Conservation (phyloP, 2,329 filamentous ascomycete species). For the Hansfordia pulvinata region DNA sequence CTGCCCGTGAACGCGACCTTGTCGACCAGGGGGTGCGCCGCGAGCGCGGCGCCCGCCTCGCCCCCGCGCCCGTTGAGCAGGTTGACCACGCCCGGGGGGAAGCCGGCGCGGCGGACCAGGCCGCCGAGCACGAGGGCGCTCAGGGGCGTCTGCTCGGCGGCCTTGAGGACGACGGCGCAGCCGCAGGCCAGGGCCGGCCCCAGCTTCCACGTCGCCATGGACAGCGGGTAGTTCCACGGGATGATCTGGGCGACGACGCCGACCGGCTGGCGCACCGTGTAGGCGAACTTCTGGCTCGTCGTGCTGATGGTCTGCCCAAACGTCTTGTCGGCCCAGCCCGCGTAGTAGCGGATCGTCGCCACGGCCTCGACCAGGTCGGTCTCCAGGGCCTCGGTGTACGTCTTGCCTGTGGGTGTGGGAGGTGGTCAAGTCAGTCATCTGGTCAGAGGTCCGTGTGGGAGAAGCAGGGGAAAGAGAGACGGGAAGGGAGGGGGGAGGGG, state of each 20-base stretch:
- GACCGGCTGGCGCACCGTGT: constrained; percentile 50
- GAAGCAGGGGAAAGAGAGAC: too few species aligned
- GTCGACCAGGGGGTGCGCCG: background rate
- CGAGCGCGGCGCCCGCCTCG: background rate
- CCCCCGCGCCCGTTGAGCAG: constrained; percentile 1
- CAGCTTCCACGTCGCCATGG: constrained; percentile 1
- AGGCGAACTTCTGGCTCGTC: constrained; percentile 45
- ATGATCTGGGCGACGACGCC: constrained; percentile 53
- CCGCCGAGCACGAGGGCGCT: background rate
- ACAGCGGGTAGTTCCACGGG: constrained; percentile 16
- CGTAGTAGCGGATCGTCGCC: constrained; percentile 44
- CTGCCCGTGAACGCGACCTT: background rate
- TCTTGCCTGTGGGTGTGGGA: constrained; percentile 56
- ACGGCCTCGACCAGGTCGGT: constrained; percentile 34
- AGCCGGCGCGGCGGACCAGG: background rate
- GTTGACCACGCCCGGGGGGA: constrained; percentile 1
- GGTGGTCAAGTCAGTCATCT: too few species aligned
- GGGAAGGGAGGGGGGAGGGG: too few species aligned
- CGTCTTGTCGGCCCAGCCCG: constrained; percentile 54
- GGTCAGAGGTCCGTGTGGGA: too few species aligned
- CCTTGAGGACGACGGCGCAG: constrained; percentile 1
- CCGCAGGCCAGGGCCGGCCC: constrained; percentile 1
- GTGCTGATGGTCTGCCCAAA: constrained; percentile 55
- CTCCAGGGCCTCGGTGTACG: constrained; percentile 40
- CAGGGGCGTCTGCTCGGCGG: constrained; percentile 1